These are phyloP conservation scores for Leccinum imitatum DNA, from an alignment of 768 basidiomycete genomes.

Conservation along the genomic window DNA sequence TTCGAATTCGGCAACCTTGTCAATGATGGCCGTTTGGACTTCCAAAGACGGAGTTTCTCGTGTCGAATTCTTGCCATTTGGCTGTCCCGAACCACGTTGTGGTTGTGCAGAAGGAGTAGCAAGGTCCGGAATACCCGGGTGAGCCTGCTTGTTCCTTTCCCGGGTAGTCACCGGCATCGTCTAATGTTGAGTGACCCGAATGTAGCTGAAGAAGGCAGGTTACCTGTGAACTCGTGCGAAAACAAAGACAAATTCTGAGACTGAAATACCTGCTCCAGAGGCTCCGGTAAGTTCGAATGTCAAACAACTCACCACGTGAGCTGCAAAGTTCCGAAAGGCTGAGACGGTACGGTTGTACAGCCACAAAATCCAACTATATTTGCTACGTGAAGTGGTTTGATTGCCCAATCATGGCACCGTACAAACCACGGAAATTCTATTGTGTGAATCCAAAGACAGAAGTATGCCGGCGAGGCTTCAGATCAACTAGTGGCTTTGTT, in stretches of 20 bases:
- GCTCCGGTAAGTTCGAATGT: not conserved
- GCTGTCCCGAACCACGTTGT: not conserved
- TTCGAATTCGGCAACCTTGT: not conserved
- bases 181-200: not conserved
- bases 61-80: not conserved
- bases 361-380: too few species aligned
- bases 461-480: too few species aligned
- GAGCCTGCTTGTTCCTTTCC: not conserved
- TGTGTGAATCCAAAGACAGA: too few species aligned
- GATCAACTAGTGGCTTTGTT: too few species aligned
- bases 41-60: not conserved
- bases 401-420: not conserved
- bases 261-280: too few species aligned
- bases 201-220: too few species aligned
- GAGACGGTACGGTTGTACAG: too few species aligned
- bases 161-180: not conserved
- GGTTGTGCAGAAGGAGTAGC: not conserved
- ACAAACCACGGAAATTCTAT: too few species aligned
- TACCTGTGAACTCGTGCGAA: not conserved
- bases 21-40: not conserved
- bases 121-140: not conserved
- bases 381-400: too few species aligned
- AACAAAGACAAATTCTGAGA: not conserved
- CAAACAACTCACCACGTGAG: not conserved
- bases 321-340: not conserved